Evolutionary conservation across 345 rosid genomes (phyloP), one percentile per base, ranked within the genome.

Genomic region (Clausena lansium): DNA sequence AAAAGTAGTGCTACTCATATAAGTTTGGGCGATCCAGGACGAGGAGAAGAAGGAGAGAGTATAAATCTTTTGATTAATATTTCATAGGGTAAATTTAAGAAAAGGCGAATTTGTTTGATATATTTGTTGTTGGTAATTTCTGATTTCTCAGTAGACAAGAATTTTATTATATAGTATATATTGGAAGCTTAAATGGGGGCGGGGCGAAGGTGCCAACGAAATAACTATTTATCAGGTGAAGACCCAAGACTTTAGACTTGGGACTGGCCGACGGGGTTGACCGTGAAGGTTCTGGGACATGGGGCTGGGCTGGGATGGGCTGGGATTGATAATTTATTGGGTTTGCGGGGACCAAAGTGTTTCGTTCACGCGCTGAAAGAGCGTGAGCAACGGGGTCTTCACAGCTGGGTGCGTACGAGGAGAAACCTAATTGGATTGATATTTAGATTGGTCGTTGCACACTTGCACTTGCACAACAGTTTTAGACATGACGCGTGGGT

Each of bases 81-180:
- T 11, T 45, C 50, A 1, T 0, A 11, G 50, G 3, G 50, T 13
- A 13, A 45, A 45, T 11, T 45, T 45, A 45, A 5, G 22, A 47
- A 89, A 84, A 77, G 85, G 71, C 0, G 14, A 54, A 1, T 79
- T 69, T 74, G 88, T 81, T 71, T 63, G 78, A 73, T 75, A 33
- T 33, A 13, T 45, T 76, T 63, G 38, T 81, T 84, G 81, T 79
- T 19, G 73, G 71, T 28, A 81, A 45, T 13, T 45, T 45, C 47
- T 50, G 10, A 17, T 68, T 77, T 41, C 81, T 78, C 75, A 57
- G 22, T 58, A 6, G 22, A 14, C 65, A 20, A 71, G 82, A 35
- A 45, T 45, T 11, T 14, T 41, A 39, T 39, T 2, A 9, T 41
- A 41, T 41, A n/a, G n/a, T 45, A 3, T 45, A 13, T 45, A 0